These are phyloP conservation scores for Alternaria gaisen DNA, from an alignment of 2,329 filamentous ascomycete species.

Conservation along the genomic window DNA sequence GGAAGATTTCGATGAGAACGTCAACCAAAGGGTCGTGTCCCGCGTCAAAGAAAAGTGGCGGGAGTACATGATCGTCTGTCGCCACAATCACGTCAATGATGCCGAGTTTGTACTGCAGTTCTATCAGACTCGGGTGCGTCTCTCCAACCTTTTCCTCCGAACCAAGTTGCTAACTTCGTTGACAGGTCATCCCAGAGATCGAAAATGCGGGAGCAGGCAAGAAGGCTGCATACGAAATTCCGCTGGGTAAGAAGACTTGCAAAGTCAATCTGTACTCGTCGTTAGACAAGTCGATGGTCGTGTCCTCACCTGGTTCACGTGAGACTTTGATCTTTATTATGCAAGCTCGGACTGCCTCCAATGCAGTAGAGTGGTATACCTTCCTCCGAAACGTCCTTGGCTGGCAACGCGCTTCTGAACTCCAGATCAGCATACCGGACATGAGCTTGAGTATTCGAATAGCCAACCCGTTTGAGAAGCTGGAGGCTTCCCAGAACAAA, in stretches of 20 bases:
- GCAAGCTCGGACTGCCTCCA: conserved; percentile 67
- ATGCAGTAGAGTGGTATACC: conserved; percentile 74
- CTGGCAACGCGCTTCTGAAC: conserved; percentile 63
- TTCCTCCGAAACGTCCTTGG: conserved; percentile 69
- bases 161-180: conserved; percentile 14
- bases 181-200: conserved; percentile 66
- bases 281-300: conserved; percentile 71
- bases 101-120: conserved; percentile 66
- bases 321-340: conserved; percentile 69
- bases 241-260: conserved; percentile 61
- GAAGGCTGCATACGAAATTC: conserved; percentile 66
- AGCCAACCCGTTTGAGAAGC: conserved; percentile 66
- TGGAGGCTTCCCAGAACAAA: conserved; percentile 56
- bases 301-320: conserved; percentile 65
- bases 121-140: conserved; percentile 64
- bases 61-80: conserved; percentile 70
- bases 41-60: conserved; percentile 70
- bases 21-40: conserved; percentile 67
- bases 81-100: conserved; percentile 64
- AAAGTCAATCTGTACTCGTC: conserved; percentile 71
- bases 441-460: conserved; percentile 67
- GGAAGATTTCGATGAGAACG: conserved; percentile 70
- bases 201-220: conserved; percentile 62
- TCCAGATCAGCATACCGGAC: conserved; percentile 71
- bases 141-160: accelerated